These are phyloP conservation scores for Apium graveolens DNA, from an alignment of 129 eudicot species.

Conservation along the genomic window DNA sequence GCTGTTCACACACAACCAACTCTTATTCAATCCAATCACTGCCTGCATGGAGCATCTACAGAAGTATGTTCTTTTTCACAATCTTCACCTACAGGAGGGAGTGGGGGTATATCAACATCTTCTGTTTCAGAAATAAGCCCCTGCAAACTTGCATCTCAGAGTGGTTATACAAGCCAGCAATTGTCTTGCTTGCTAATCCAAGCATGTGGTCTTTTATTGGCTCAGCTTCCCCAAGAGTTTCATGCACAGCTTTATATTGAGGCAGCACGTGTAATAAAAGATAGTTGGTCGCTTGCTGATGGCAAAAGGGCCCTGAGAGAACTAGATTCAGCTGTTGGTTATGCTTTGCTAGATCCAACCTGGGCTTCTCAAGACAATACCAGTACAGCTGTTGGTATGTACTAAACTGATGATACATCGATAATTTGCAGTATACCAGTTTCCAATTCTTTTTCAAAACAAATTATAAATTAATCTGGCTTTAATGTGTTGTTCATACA, in stretches of 20 bases:
- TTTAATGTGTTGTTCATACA: not conserved
- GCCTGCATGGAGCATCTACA: conserved; percentile 46
- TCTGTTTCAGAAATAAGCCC: conserved; percentile 49
- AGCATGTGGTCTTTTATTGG: conserved; percentile 89
- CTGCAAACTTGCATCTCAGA: conserved; percentile 52
- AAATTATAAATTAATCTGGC: not conserved
- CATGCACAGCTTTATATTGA: conserved; percentile 77
- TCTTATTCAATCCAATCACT: conserved; percentile 77
- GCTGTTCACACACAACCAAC: conserved; percentile 82
- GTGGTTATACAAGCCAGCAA: conserved; percentile 91
- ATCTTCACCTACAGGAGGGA: conserved; percentile 91
- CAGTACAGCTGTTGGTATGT: conserved; percentile 73
- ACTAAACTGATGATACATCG: not conserved
- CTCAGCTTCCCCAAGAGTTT: conserved; percentile 91
- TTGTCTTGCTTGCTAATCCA: conserved; percentile 89
- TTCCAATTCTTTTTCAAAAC: not conserved
- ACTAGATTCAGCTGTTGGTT: conserved; percentile 79
- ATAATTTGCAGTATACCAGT: not conserved
- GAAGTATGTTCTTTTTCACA: conserved; percentile 67
- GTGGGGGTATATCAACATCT: conserved; percentile 49
- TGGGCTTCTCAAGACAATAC: conserved; percentile 98
- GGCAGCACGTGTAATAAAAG: conserved; percentile 80
- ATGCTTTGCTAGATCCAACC: conserved; percentile 92
- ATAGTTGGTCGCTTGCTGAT: conserved; percentile 87
- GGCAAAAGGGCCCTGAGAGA: conserved; percentile 60